phyloP scores from a whole-genome alignment of 2,329 filamentous ascomycete species.

The Fusarium keratoplasticum region DNA sequence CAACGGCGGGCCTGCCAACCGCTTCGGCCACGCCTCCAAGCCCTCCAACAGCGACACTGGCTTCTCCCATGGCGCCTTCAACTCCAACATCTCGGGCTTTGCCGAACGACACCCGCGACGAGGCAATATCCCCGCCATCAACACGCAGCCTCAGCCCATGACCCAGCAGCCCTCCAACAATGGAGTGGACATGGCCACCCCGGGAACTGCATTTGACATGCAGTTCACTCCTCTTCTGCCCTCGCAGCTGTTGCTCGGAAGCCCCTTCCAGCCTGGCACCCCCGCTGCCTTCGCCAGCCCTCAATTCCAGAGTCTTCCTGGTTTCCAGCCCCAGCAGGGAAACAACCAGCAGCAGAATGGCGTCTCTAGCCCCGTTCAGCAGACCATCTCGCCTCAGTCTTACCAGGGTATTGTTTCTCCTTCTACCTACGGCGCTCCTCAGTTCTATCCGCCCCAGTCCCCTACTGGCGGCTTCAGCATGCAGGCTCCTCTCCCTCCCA shows the following conservation, averaged over 20 bases:
- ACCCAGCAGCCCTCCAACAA: conserved; percentile 59
- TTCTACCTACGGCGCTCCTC: conserved; percentile 82
- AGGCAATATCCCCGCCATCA: conserved; percentile 90
- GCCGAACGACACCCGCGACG: conserved; percentile 88
- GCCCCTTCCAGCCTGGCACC: conserved; percentile 95
- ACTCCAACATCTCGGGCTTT: conserved; percentile 86
- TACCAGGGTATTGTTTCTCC: conserved; percentile 90
- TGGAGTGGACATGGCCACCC: conserved; percentile 81
- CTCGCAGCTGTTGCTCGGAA: conserved; percentile 92
- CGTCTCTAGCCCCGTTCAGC: conserved; percentile 79
- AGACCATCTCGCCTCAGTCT: conserved; percentile 81
- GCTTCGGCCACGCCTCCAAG: conserved; percentile 82
- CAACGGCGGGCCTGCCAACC: conserved; percentile 64
- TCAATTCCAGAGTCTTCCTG: conserved; percentile 87
- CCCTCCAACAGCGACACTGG: conserved; percentile 86
- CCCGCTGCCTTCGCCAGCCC: conserved; percentile 90
- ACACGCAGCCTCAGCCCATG: conserved; percentile 82
- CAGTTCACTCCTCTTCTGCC: conserved; percentile 97
- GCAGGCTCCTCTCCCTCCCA: conserved; percentile 69
- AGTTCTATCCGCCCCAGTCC: conserved; percentile 90
- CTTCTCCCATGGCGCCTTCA: conserved; percentile 93
- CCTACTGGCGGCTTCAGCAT: conserved; percentile 80
- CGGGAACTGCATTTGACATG: conserved; percentile 94
- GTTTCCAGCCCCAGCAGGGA: conserved; percentile 73
- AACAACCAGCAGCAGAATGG: conserved; percentile 69